Percentiles rank a stretch among this genome's conserved stretches.
Evolutionary conservation across 2,329 filamentous ascomycete species (phyloP).

Genomic region (Colletotrichum gigasporum): DNA sequence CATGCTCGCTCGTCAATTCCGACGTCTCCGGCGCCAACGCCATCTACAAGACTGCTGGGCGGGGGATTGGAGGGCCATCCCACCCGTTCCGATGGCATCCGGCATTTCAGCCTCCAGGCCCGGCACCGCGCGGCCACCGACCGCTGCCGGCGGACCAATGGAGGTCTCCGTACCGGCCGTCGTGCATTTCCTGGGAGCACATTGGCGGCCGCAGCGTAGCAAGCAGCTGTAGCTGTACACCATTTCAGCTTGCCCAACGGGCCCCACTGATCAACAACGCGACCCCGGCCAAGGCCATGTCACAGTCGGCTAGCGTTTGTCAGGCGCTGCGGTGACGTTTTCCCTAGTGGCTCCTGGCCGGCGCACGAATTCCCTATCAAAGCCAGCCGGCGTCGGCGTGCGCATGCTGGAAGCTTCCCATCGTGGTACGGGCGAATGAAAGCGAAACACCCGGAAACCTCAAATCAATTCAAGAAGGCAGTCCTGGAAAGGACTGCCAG

Average conservation of each 20-base stretch:
- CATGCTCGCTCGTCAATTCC: neutral
- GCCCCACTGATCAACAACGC: constrained; percentile 15
- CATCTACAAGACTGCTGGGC: neutral
- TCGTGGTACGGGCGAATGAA: neutral
- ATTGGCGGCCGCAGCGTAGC: neutral
- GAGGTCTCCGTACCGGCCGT: neutral
- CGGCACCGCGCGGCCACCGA: constrained; percentile 21
- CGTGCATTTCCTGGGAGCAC: neutral
- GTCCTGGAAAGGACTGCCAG: neutral
- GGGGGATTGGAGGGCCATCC: neutral
- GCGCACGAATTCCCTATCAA: neutral
- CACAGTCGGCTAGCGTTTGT: constrained; percentile 12
- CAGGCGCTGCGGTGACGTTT: constrained; percentile 7
- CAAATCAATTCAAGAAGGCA: too few relatives aligned
- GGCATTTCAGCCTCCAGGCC: constrained; percentile 4
- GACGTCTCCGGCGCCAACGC: constrained; percentile 2
- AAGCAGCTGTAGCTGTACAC: neutral
- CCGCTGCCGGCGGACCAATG: neutral
- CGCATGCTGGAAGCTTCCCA: neutral
- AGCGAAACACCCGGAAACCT: neutral
- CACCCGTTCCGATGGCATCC: constrained; percentile 16
- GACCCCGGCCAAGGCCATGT: constrained; percentile 4
- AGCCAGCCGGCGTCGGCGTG: neutral
- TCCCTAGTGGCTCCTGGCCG: too few relatives aligned
- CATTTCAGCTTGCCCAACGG: constrained; percentile 4